Evolutionary conservation across 192 early-diverging fungal species (phyloP), one percentile per base, ranked within the genome.

Genomic region (Dissophora globulifera): DNA sequence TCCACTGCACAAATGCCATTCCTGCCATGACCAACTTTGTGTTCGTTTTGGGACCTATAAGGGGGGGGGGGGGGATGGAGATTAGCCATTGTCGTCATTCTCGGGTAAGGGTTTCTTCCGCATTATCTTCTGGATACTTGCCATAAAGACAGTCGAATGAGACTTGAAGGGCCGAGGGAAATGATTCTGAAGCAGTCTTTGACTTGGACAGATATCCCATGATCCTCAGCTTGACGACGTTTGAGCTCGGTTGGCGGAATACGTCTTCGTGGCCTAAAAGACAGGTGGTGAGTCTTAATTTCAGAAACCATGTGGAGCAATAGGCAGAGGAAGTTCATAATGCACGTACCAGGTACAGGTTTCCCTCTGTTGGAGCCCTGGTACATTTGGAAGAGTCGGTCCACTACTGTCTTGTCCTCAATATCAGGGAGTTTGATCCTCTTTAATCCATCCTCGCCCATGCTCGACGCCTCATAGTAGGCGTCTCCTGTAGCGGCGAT

Each of bases 1-100:
- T 83, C 96, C 96, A 98, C 50, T 95, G 94, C 46, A 96, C 68
- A 82, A 95, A 98, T 1, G 81, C 64, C 86, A 96, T 93, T 1
- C 90, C 92, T 3, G 87, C 83, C 62, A 86, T 85, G 9, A 90
- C 81, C 17, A 96, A 78, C 50, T 89, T 94, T 17, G 82, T 49
- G 29, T 81, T 93, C 19, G 93, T 86, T 9, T 48, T 53, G 27
- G 91, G 84, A n/a, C 91, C 90, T 91, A 56, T 15, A 42, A 45
- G 17, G 25, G 32, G 20, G 4, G 29, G 29, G 2, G 16, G 6
- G 15, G 19, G 8, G 35, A 33, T 19, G 7, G 22, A 5, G 16
- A 2, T 33, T 35, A 17, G 6, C 17, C 17, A 35, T 35, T 17
- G 17, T 6, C n/a, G 29, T 50, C 17, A 50, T 29, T 35, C 15